Evolutionary conservation across 805 yeast genomes (phyloP).

Genomic region (Candida taoyuanica): DNA sequence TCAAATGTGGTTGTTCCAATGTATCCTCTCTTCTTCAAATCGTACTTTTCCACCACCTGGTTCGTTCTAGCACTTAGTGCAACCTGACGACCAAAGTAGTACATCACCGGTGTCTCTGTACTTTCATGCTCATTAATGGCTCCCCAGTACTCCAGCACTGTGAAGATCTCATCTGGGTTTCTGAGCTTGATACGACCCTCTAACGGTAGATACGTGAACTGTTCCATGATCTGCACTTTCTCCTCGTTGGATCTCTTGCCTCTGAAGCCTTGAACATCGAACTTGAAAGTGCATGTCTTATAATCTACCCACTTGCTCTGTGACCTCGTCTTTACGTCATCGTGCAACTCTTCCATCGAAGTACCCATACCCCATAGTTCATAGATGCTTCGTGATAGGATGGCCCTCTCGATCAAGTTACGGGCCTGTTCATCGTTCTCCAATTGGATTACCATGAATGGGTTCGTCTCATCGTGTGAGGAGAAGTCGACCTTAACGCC

Average conservation of each 20-base stretch:
- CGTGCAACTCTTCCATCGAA: conserved; percentile 54
- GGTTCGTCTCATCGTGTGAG: conserved; percentile 51
- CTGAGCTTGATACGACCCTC: conserved; percentile 78
- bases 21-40: conserved; percentile 74
- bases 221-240: conserved; percentile 61
- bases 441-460: conserved; percentile 68
- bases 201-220: conserved; percentile 64
- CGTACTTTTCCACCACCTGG: conserved; percentile 70
- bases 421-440: conserved; percentile 64
- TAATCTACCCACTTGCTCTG: conserved; percentile 28
- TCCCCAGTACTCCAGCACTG: conserved; percentile 71
- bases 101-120: conserved; percentile 44
- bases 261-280: conserved; percentile 73
- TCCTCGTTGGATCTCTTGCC: conserved; percentile 53
- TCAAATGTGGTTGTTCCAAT: conserved; percentile 97
- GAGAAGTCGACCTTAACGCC: conserved; percentile 54
- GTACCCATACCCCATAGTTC: conserved; percentile 79
- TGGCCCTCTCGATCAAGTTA: conserved; percentile 58
- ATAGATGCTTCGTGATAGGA: conserved; percentile 70
- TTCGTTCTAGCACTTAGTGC: conserved; percentile 56
- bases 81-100: conserved; percentile 77
- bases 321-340: conserved; percentile 30
- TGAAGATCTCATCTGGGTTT: conserved; percentile 63
- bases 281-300: conserved; percentile 59
- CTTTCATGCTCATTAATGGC: conserved; percentile 40